Conservation (phyloP, 805 yeast species). For the Metschnikowia similis region DNA sequence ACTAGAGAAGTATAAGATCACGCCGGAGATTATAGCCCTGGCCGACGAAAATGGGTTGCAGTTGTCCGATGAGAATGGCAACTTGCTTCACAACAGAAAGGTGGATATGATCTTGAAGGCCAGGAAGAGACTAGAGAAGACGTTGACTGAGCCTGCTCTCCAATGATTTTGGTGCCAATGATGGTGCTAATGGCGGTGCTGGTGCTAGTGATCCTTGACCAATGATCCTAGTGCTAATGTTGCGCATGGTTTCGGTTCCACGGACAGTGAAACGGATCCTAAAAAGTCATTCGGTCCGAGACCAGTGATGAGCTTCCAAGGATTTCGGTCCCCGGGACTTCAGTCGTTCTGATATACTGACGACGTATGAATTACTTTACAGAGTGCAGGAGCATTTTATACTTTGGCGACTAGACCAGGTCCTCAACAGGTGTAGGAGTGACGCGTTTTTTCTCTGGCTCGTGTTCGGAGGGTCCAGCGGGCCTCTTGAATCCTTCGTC, state of each 20-base stretch:
- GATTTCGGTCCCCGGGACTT: too few relatives aligned
- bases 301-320: not conserved
- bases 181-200: too few relatives aligned
- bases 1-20: slow-evolving; percentile 42
- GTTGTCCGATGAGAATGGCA: not conserved
- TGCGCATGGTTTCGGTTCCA: too few relatives aligned
- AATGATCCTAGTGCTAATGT: too few relatives aligned
- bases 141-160: slow-evolving; percentile 17
- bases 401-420: not conserved
- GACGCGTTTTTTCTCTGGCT: slow-evolving; percentile 30
- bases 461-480: not conserved
- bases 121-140: slow-evolving; percentile 44
- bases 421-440: slow-evolving; percentile 28
- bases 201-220: too few relatives aligned
- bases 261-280: too few relatives aligned
- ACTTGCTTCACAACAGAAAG: slow-evolving; percentile 26
- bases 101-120: slow-evolving; percentile 42
- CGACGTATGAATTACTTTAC: too few relatives aligned
- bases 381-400: too few relatives aligned
- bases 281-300: too few relatives aligned
- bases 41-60: slow-evolving; percentile 18
- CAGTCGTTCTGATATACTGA: too few relatives aligned
- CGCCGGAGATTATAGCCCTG: slow-evolving; percentile 3
- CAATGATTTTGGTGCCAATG: not conserved
- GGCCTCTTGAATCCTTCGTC: not conserved